Evolutionary conservation across 257 asterid genomes (phyloP), one percentile per base, ranked within the genome.

Genomic region (Handroanthus guayacan): DNA sequence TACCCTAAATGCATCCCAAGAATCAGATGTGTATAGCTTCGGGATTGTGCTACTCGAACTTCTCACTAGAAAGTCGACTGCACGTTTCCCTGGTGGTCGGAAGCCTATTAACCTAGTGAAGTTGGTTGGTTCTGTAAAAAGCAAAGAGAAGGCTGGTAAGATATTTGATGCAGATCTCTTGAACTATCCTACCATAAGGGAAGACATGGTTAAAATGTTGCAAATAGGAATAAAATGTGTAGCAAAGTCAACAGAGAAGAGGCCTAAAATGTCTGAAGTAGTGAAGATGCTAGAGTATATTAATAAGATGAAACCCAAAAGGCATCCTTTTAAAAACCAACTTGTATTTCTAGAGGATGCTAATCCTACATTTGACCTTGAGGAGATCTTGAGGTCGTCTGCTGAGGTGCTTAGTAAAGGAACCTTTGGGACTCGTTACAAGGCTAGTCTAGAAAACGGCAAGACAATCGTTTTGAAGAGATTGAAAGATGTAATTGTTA

Each of bases 351-450:
- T 68, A 2, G 61, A 14, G 44, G 14, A 34, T 48, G 36, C 16
- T 50, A 31, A 11, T 69, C 63, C 50, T n/a, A 14, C 74, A 34
- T 69, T 51, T 80, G 68, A n/a, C 57, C 43, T 80, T 13, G 55
- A 25, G 7, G 80, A 80, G 13, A 20, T 80, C 68, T 43, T 68
- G 47, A 60, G 41, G 25, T 67, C 69, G 12, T 47, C 52, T 5
- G 72, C 67, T 9, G 65, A 25, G 39, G 9, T 79, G 4, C 37
- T 72, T 58, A 72, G 76, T n/a, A 60, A 39, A 62, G 80, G 80
- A 51, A 60, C 69, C 13, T 66, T 68, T 74, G 83, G 83, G 41
- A 58, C 34, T 9, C 34, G 68, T 8, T 79, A 79, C 71, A 67
- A 45, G 39, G 68, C 55, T 20, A 41, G 0, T 16, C 25, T 74